These are phyloP conservation scores for Wickerhamiella shivajii DNA, from an alignment of 805 yeast species.

Conservation along the genomic window DNA sequence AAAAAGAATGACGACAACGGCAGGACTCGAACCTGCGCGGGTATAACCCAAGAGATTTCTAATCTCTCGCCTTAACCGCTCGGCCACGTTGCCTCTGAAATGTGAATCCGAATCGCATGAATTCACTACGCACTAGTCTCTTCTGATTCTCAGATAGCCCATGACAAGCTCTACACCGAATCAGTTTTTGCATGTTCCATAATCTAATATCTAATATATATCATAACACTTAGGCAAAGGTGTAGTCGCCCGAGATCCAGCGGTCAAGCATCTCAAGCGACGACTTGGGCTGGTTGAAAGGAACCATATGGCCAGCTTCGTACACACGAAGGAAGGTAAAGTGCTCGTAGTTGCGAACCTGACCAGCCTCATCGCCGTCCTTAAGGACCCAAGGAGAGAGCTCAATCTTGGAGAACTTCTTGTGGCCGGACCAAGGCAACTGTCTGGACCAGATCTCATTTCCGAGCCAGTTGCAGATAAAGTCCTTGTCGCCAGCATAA, in stretches of 20 bases:
- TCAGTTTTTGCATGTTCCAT: too few relatives aligned
- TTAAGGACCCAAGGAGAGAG: constrained; percentile 17
- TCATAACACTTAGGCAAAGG: constrained; percentile 11
- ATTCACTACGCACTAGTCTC: too few relatives aligned
- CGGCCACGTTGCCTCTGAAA: too few relatives aligned
- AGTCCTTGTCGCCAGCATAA: constrained; percentile 92
- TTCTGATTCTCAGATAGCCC: too few relatives aligned
- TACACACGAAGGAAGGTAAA: constrained; percentile 69
- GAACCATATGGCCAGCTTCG: constrained; percentile 93
- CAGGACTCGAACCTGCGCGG: too few relatives aligned
- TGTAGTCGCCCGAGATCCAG: constrained; percentile 62
- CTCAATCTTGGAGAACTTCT: constrained; percentile 30
- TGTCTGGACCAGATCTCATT: constrained; percentile 68
- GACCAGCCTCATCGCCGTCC: constrained; percentile 42
- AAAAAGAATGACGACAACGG: too few relatives aligned
- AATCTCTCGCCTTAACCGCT: too few relatives aligned
- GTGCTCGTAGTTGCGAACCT: constrained; percentile 42
- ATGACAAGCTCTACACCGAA: too few relatives aligned
- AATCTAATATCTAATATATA: too few relatives aligned
- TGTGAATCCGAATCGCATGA: too few relatives aligned
- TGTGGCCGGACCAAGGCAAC: constrained; percentile 48
- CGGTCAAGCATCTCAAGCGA: constrained; percentile 74
- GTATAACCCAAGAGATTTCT: too few relatives aligned
- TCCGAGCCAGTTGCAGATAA: constrained; percentile 87
- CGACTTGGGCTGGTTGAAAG: constrained; percentile 74